Conservation (phyloP, 768 basidiomycete genomes). For the Pulveroboletus sp. region DNA sequence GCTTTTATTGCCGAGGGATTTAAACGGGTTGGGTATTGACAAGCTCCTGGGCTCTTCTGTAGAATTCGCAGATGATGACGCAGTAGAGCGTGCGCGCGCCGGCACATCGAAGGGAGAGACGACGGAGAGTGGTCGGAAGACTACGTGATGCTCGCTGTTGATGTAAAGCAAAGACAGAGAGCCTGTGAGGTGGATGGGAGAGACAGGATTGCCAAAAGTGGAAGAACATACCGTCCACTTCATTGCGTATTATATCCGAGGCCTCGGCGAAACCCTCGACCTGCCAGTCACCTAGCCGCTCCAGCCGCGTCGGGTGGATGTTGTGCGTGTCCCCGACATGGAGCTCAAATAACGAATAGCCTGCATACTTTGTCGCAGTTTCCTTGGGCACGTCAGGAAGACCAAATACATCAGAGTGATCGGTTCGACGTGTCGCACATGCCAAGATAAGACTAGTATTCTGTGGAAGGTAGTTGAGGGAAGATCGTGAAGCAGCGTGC, state of each 20-base stretch:
- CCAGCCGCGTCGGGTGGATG: slow-evolving; percentile 31
- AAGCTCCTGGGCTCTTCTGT: slow-evolving; percentile 29
- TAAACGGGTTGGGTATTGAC: slow-evolving; percentile 65
- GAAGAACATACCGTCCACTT: slow-evolving; percentile 42
- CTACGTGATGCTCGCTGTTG: slow-evolving; percentile 41
- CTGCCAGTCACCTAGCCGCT: slow-evolving; percentile 52
- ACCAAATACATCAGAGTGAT: slow-evolving; percentile 22
- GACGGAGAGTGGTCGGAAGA: slow-evolving; percentile 39
- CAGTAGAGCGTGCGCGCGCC: slow-evolving; percentile 10
- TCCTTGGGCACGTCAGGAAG: slow-evolving; percentile 15
- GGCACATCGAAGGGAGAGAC: slow-evolving; percentile 20
- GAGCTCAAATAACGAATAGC: slow-evolving; percentile 25
- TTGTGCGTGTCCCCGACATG: slow-evolving; percentile 19
- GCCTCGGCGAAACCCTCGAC: slow-evolving; percentile 46
- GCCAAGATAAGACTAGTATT: slow-evolving; percentile 37
- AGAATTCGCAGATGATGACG: slow-evolving; percentile 20
- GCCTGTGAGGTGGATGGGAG: slow-evolving; percentile 17
- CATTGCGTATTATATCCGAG: slow-evolving; percentile 42
- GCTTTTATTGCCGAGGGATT: slow-evolving; percentile 47
- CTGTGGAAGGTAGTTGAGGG: slow-evolving; percentile 10
- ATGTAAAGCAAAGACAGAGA: slow-evolving; percentile 35
- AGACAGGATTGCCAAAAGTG: not conserved
- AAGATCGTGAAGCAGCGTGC: not conserved
- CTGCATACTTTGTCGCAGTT: slow-evolving; percentile 2
- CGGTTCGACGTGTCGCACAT: slow-evolving; percentile 37